phyloP scores from a whole-genome alignment of 805 yeast genomes.

The Metschnikowia lochheadii region DNA sequence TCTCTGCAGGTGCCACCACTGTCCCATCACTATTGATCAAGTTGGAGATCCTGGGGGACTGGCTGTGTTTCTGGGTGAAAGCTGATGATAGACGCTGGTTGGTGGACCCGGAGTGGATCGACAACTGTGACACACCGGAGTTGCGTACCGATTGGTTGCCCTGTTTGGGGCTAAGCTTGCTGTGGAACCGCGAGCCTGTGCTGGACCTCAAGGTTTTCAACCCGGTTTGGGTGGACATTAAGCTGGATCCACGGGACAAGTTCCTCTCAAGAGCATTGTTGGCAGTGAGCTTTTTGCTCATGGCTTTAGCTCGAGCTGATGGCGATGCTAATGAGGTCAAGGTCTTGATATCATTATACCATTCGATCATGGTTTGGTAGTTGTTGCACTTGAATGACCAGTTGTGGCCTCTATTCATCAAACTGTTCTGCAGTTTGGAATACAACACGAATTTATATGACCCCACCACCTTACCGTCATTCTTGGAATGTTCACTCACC shows the following conservation, averaged over 20 bases:
- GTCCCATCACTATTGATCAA: slow-evolving; percentile 46
- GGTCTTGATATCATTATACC: slow-evolving; percentile 77
- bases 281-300: slow-evolving; percentile 22
- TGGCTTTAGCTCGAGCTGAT: slow-evolving; percentile 47
- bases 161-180: slow-evolving; percentile 5
- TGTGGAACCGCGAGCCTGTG: slow-evolving; percentile 7
- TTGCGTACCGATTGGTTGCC: slow-evolving; percentile 1
- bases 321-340: slow-evolving; percentile 64
- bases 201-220: slow-evolving; percentile 9
- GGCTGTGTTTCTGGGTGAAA: slow-evolving; percentile 29
- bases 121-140: slow-evolving; percentile 10
- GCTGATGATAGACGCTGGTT: slow-evolving; percentile 35
- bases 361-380: slow-evolving; percentile 70
- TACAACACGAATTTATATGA: slow-evolving; percentile 75
- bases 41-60: slow-evolving; percentile 36
- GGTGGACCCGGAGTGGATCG: slow-evolving; percentile 14
- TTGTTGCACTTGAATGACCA: slow-evolving; percentile 94
- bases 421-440: slow-evolving; percentile 66
- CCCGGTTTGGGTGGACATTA: slow-evolving; percentile 12
- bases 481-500: slow-evolving; percentile 76
- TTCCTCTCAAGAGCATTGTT: slow-evolving; percentile 7
- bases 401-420: slow-evolving; percentile 77
- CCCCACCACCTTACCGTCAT: slow-evolving; percentile 53
- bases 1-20: slow-evolving; percentile 37
- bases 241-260: slow-evolving; percentile 13